Base-by-base conservation (phyloP, 257 asterid species). In the Solanum chiquidenum region DNA sequence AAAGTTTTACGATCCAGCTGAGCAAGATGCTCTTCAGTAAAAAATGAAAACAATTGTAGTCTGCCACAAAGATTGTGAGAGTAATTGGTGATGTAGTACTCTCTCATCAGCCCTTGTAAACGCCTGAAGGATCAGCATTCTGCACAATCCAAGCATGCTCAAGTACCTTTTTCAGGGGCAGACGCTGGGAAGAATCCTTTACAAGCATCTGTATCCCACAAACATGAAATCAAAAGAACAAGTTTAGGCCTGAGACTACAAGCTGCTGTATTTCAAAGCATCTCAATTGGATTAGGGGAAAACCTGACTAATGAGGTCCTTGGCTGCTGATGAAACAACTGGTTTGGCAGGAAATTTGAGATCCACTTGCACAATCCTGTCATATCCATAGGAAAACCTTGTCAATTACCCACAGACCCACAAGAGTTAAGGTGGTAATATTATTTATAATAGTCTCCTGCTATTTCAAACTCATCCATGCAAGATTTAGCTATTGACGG, bases 131-230 rank as follows among this genome's bases (percentile, higher is more conserved):
- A 87, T 97, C 99, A 1, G 98, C 99, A 89, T 95, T 90, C 88
- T 97, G 99, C 88, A 97, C 93, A 35, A 97, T 91, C 99, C 99
- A 97, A 18, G 96, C 95, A 92, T 97, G 99, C 96, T 95, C 99
- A 3, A 97, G 95, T 71, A 96, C 89, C 88, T 96, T 97, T 91
- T 96, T 96, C 27, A 95, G 91, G 60, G 99, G 96, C 88, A 97
- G 84, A 40, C 99, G 96, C 71, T 93, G 87, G 4, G 98, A 94
- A 88, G 96, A 94, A 87, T 95, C 98, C 93, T 93, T 97, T 74
- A 97, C 98, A 9, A 97, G 98, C 99, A 97, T 97, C 99, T 96
- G 91, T 89, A 55, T 29, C 80, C 87, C 52, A 82, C 60, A 29
- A 40, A 73, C 38, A 74, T 33, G 13, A 14, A 38, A 14, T 12